Evolutionary conservation across 2,329 filamentous ascomycete species (phyloP).

Genomic region (Aspergillus clavatus): DNA sequence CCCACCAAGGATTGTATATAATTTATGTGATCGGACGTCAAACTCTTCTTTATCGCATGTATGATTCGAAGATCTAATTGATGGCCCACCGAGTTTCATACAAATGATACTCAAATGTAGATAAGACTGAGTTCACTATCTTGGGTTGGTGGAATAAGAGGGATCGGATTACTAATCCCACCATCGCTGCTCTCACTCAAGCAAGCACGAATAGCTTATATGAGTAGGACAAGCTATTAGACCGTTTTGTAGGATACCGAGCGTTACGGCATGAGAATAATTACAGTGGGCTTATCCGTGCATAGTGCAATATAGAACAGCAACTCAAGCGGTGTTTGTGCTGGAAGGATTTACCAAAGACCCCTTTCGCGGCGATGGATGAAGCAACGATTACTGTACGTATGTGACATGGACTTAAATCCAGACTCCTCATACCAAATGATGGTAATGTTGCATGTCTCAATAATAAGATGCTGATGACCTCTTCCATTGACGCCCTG

Average conservation of each 20-base stretch:
- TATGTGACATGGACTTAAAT: not conserved
- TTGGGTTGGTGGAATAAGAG: not conserved
- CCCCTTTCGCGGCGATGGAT: not conserved
- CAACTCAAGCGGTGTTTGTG: not conserved
- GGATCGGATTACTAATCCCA: not conserved
- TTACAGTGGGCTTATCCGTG: too few relatives aligned
- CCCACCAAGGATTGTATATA: not conserved
- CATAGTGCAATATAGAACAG: too few relatives aligned
- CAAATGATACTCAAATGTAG: not conserved
- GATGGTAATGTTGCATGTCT: not conserved
- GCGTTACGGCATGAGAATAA: too few relatives aligned
- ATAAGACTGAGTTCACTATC: not conserved
- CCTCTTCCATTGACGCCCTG: constrained; percentile 30
- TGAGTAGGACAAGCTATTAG: not conserved
- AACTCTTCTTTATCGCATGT: not conserved
- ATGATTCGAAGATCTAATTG: not conserved
- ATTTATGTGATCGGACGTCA: not conserved
- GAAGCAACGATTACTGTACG: not conserved
- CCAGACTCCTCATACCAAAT: not conserved
- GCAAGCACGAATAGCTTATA: not conserved
- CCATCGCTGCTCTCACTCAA: not conserved
- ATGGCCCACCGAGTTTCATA: not conserved
- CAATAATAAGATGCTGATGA: constrained; percentile 16
- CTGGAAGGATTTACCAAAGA: not conserved
- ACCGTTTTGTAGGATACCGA: too few relatives aligned